phyloP scores from a whole-genome alignment of 1,284 basidiomycete species.

The Apiotrichum domesticum region DNA sequence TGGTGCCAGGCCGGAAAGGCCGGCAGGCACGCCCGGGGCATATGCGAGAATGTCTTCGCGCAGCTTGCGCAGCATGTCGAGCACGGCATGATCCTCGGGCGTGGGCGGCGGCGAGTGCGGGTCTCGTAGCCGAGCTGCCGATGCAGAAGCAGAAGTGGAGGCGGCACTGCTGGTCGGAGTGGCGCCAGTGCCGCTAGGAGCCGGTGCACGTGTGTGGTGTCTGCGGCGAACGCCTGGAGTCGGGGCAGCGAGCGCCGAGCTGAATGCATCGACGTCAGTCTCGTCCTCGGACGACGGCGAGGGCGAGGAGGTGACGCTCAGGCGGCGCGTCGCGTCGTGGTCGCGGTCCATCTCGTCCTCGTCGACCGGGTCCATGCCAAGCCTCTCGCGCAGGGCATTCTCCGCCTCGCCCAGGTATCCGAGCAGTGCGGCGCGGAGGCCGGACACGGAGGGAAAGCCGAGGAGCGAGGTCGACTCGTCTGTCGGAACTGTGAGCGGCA shows the following conservation, averaged over 20 bases:
- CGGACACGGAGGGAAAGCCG: slow-evolving; percentile 22
- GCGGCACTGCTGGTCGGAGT: background rate
- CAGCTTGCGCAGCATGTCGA: slow-evolving; percentile 35
- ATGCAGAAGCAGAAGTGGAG: too few relatives aligned
- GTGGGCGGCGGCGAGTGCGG: background rate
- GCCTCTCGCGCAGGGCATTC: slow-evolving; percentile 30
- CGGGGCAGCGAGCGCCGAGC: background rate
- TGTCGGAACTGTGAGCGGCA: background rate
- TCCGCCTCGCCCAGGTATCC: slow-evolving; percentile 45
- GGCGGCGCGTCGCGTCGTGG: background rate
- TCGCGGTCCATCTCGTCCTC: background rate
- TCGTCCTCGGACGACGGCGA: slow-evolving; percentile 16
- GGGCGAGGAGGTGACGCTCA: background rate
- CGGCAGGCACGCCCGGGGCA: slow-evolving; percentile 18
- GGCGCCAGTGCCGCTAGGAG: background rate
- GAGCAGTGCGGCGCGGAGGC: slow-evolving; percentile 39
- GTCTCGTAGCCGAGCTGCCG: background rate
- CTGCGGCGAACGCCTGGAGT: background rate
- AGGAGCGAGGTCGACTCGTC: background rate
- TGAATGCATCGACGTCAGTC: slow-evolving; percentile 5
- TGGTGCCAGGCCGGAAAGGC: slow-evolving; percentile 7
- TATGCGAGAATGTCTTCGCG: slow-evolving; percentile 41
- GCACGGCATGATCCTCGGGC: slow-evolving; percentile 11
- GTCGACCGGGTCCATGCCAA: slow-evolving; percentile 19
- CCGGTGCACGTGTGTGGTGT: background rate